Percentiles rank a stretch among this genome's conserved stretches.
Conservation (phyloP, 2,329 filamentous ascomycete genomes). For the Aspergillus awamori region DNA sequence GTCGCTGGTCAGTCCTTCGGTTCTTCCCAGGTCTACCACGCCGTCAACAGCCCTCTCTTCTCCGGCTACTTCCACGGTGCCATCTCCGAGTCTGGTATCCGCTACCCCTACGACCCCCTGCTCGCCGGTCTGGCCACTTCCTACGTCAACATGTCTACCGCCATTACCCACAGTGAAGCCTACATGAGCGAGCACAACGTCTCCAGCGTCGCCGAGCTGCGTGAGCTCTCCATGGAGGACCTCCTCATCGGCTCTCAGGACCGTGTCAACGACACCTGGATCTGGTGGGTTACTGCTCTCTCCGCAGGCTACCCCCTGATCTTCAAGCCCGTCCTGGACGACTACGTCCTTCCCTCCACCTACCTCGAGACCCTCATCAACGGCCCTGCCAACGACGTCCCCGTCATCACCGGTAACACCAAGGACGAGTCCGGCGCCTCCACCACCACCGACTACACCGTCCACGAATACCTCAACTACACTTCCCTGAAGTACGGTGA, state of each 20-base stretch:
- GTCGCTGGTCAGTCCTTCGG: constrained; percentile 40
- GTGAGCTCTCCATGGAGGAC: constrained; percentile 27
- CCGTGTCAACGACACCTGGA: constrained; percentile 27
- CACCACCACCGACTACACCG: constrained; percentile 26
- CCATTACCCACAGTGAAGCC: constrained; percentile 28
- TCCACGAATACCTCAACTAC: constrained; percentile 30
- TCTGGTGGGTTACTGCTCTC: constrained; percentile 35
- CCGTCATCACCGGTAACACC: constrained; percentile 42
- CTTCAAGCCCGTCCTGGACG: constrained; percentile 33
- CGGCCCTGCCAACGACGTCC: constrained; percentile 39
- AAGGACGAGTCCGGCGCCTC: constrained; percentile 37
- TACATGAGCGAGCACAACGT: constrained; percentile 31
- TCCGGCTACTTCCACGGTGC: constrained; percentile 34
- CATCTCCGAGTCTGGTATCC: constrained; percentile 35
- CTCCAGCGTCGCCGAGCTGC: constrained; percentile 27
- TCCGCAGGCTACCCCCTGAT: constrained; percentile 31
- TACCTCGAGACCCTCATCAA: constrained; percentile 30
- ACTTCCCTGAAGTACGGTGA: constrained; percentile 37
- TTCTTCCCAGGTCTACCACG: constrained; percentile 36
- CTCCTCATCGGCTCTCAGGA: constrained; percentile 31
- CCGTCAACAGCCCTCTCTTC: constrained; percentile 34
- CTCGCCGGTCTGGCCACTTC: constrained; percentile 33
- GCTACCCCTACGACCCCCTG: constrained; percentile 33
- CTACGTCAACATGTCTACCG: constrained; percentile 33
- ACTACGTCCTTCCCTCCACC: constrained; percentile 30